A percentile compares a stretch with the other conserved stretches of the same genome.
Conservation (phyloP, 2,329 filamentous ascomycete species). For the Cucurbitaria berberidis region DNA sequence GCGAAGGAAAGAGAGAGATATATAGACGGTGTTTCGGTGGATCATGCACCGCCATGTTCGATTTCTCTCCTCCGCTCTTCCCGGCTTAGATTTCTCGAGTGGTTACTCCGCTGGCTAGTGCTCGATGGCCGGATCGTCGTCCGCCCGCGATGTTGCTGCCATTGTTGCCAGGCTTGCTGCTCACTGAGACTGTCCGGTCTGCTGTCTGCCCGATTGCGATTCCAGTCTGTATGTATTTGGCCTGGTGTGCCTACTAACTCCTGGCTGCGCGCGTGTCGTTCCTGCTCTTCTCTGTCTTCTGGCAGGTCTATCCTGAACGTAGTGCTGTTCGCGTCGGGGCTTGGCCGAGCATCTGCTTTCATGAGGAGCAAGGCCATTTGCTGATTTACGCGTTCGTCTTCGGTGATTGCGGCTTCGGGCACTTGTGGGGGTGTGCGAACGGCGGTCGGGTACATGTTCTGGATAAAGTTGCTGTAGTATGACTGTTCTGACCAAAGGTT, state of each 20-base stretch:
- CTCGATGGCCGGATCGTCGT: conserved; percentile 34
- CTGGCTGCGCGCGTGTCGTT: conserved; percentile 32
- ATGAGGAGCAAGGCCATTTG: conserved; percentile 58
- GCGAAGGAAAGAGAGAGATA: neutral
- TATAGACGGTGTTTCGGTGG: neutral
- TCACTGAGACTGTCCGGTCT: conserved; percentile 39
- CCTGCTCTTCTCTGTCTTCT: conserved; percentile 38
- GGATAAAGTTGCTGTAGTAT: conserved; percentile 54
- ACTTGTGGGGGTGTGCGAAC: conserved; percentile 32
- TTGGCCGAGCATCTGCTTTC: conserved; percentile 41
- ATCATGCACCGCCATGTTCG: conserved; percentile 41
- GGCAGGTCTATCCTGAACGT: conserved; percentile 54
- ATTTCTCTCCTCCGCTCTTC: conserved; percentile 51
- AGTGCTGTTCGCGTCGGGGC: conserved; percentile 44
- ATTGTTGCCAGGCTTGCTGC: conserved; percentile 36
- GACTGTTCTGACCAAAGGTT: conserved; percentile 45
- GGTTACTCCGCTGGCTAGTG: conserved; percentile 31
- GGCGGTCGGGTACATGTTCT: conserved; percentile 55
- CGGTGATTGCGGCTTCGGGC: conserved; percentile 42
- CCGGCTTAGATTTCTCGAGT: conserved; percentile 45
- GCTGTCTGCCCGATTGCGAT: conserved; percentile 30
- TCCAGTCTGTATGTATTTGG: conserved; percentile 26
- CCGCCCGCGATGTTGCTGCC: conserved; percentile 40
- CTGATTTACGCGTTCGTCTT: conserved; percentile 58
- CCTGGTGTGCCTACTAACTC: conserved; percentile 42